These are phyloP conservation scores for Pittosporum tobira DNA, from an alignment of 129 eudicot species.

Conservation along the genomic window DNA sequence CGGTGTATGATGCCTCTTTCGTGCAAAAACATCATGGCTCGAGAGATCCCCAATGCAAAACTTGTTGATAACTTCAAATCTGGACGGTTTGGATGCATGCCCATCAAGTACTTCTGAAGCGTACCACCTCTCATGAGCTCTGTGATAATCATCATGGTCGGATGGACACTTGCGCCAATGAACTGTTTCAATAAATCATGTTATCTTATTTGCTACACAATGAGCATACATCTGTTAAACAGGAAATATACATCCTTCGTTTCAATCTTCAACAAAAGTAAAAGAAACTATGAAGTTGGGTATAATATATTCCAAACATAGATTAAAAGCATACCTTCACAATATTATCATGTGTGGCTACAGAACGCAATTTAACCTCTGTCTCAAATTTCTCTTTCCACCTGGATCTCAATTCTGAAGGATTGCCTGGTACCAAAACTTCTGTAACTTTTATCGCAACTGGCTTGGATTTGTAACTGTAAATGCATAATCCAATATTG, in stretches of 20 bases:
- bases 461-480: conserved; percentile 29
- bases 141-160: conserved; percentile 32
- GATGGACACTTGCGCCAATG: conserved; percentile 28
- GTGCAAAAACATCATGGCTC: conserved; percentile 29
- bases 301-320: too few relatives aligned
- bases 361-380: conserved; percentile 32
- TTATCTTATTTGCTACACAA: background rate
- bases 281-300: too few relatives aligned
- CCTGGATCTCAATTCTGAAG: conserved; percentile 16
- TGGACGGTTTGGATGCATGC: conserved; percentile 21
- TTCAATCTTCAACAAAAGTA: background rate
- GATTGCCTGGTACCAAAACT: conserved; percentile 12
- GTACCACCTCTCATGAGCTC: conserved; percentile 38
- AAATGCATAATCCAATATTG: background rate
- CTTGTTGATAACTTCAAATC: conserved; percentile 21
- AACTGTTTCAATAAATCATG: conserved; percentile 22
- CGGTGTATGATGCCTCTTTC: conserved; percentile 25
- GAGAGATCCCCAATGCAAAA: conserved; percentile 29
- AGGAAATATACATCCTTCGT: background rate
- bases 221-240: background rate
- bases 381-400: conserved; percentile 21
- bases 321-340: conserved; percentile 27
- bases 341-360: conserved; percentile 31
- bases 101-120: conserved; percentile 30
- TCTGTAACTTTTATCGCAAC: conserved; percentile 34